Evolutionary conservation across 2,329 filamentous ascomycete species (phyloP), one percentile per base, ranked within the genome.

Genomic region (Passalora sequoiae): DNA sequence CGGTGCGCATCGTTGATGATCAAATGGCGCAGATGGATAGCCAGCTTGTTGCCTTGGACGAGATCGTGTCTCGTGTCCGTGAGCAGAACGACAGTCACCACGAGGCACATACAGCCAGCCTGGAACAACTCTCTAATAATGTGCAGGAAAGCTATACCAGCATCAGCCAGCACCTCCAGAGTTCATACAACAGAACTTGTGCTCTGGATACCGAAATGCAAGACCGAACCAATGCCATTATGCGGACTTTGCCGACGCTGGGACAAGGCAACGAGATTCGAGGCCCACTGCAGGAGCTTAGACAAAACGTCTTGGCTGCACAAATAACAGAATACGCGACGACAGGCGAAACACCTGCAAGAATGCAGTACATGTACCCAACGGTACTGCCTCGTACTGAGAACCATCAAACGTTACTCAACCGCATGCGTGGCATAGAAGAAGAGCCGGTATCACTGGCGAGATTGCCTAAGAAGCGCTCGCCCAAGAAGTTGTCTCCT

Each of bases 1-100:
- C 91, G 0, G 80, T 95, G 21, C 83, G 83, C 5, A 91, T 94
- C 45, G 89, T 97, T 9, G 86, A 91, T 59, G 83, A 85, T 44
- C 92, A 98, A 67, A 86, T 94, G 69, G 76, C 78, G 43, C 86
- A 94, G 54, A 84, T 98, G 60, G 83, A 86, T 48, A 77, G 75
- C n/a, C 88, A 97, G 65, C 89, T 98, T 78, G 79, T 82, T 44
- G 86, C 87, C 1, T 76, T 98, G 6, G 91, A 97, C 58, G 86
- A 91, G 53, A 95, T 96, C 57, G 88, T 97, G 28, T 77, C 83
- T 22, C 81, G 86, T 22, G 89, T 94, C 38, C 80, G 83, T 47
- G 78, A 78, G 1, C 84, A 94, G 58, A 97, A 95, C 62, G 79
- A 83, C 21, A 72, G 74, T 13, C 88, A 94, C 60, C 83, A 92